These are phyloP conservation scores for Cornus florida DNA, from an alignment of 148 eudicot species.

Conservation along the genomic window DNA sequence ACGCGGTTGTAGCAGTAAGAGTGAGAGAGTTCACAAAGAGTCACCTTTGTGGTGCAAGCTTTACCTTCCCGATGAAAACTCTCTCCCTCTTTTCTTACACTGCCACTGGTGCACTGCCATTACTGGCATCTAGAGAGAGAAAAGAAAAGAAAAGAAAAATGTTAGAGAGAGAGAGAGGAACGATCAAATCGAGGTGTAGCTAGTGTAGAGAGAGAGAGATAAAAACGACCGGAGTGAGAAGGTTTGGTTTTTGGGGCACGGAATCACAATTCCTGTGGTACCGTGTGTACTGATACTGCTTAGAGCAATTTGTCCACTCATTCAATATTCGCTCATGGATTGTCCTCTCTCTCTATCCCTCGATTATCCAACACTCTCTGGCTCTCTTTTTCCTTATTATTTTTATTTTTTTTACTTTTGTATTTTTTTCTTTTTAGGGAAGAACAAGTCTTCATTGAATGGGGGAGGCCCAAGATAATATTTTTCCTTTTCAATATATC, in stretches of 20 bases:
- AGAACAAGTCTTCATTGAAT: too few species aligned
- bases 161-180: slow-evolving; percentile 15
- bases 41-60: slow-evolving; percentile 19
- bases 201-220: slow-evolving; percentile 1
- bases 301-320: slow-evolving; percentile 20
- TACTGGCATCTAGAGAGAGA: slow-evolving; percentile 34
- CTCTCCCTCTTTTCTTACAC: slow-evolving; percentile 45
- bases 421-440: background rate
- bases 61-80: slow-evolving; percentile 71
- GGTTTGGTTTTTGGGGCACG: slow-evolving; percentile 27
- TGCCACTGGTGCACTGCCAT: slow-evolving; percentile 54
- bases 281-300: slow-evolving; percentile 12
- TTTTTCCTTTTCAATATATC: background rate
- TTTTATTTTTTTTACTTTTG: too few species aligned
- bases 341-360: background rate
- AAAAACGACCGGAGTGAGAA: background rate
- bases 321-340: slow-evolving; percentile 16
- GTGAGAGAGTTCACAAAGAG: background rate
- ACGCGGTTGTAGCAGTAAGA: slow-evolving; percentile 8
- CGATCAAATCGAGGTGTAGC: slow-evolving; percentile 52
- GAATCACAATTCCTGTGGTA: slow-evolving; percentile 14
- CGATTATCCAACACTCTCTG: background rate
- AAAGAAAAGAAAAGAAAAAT: background rate
- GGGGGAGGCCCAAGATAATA: too few species aligned
- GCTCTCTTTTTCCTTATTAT: background rate